These are phyloP conservation scores for Sclerotinia spermophila DNA, from an alignment of 2,329 filamentous ascomycete species.

Conservation along the genomic window DNA sequence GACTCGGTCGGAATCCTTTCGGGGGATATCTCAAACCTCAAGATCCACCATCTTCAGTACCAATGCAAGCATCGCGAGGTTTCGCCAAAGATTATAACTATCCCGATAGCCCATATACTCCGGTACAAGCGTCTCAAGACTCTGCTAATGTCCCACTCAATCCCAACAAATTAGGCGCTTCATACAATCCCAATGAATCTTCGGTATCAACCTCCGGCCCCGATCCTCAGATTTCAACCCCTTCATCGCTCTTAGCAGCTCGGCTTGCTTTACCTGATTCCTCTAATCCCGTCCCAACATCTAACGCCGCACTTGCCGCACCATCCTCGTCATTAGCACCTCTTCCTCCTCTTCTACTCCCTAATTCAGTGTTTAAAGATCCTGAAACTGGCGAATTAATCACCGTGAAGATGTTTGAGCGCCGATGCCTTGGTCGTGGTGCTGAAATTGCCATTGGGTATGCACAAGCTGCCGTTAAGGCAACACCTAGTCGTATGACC, in stretches of 20 bases:
- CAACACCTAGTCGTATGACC: neutral
- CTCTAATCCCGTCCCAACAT: neutral
- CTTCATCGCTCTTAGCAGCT: neutral
- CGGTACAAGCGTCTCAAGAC: neutral
- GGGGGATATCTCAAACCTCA: neutral
- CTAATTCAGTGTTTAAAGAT: neutral
- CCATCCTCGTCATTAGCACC: neutral
- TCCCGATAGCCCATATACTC: neutral
- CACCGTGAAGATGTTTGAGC: constrained; percentile 5
- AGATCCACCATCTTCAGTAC: neutral
- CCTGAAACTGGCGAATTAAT: constrained; percentile 1
- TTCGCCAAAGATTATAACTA: neutral
- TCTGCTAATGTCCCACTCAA: no score
- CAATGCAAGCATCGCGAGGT: neutral
- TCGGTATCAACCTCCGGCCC: neutral
- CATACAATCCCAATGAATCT: neutral
- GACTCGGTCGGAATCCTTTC: neutral
- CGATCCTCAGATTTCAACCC: neutral
- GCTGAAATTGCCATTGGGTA: neutral
- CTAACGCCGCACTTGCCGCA: neutral
- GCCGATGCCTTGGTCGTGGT: constrained; percentile 1
- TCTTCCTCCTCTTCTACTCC: neutral
- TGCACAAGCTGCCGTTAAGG: neutral
- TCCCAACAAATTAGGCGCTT: neutral
- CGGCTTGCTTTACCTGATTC: neutral